A percentile compares a stretch with the other conserved stretches of the same genome.
These are phyloP conservation scores for Cunninghamia lanceolata DNA, from an alignment of 75 land plant species.

Conservation along the genomic window DNA sequence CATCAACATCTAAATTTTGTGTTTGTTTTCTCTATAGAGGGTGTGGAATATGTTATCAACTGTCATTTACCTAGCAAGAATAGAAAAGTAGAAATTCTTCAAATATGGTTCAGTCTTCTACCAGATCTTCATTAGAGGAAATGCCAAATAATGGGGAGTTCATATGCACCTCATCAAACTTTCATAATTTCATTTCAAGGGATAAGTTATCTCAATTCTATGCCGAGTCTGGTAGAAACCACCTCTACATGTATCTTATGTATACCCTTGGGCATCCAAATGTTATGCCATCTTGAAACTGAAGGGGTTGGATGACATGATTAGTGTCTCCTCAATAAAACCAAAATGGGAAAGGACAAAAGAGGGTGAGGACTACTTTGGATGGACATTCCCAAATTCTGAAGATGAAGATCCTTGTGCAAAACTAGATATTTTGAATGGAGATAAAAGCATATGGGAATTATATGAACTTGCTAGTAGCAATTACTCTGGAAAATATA, in stretches of 20 bases:
- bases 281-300: conserved; percentile 75
- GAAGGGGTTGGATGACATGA: conserved; percentile 80
- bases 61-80: background rate
- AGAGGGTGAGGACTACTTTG: conserved; percentile 70
- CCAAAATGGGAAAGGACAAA: conserved; percentile 79
- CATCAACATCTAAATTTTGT: background rate
- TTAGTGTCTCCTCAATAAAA: conserved; percentile 65
- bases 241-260: conserved; percentile 83
- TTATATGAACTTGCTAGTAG: conserved; percentile 76
- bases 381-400: conserved; percentile 76
- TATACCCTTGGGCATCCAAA: conserved; percentile 92
- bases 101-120: conserved; percentile 6
- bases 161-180: conserved; percentile 58
- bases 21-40: too few species aligned
- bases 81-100: background rate
- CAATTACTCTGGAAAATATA: conserved; percentile 64
- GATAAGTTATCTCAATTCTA: conserved; percentile 52
- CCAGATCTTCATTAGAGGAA: conserved; percentile 66
- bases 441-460: conserved; percentile 60
- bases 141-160: conserved; percentile 65
- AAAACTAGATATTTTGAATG: conserved; percentile 58
- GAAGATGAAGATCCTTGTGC: conserved; percentile 69
- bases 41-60: background rate
- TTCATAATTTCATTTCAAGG: conserved; percentile 60
- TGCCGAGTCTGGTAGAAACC: conserved; percentile 72